Evolutionary conservation across 2,329 filamentous ascomycete genomes (phyloP).

Genomic region (Furcasterigmium sp.): DNA sequence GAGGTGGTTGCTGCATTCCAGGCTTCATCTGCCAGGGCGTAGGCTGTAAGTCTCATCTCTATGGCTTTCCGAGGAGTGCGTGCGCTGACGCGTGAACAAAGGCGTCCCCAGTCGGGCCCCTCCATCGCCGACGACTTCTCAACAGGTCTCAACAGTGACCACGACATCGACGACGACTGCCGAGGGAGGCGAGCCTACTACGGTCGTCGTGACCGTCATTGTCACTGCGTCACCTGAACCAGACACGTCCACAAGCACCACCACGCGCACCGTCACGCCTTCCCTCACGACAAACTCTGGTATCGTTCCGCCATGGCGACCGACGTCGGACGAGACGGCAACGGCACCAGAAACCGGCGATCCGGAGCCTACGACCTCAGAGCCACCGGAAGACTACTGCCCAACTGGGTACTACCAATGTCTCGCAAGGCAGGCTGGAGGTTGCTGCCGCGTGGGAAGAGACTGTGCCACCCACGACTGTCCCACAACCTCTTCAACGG

Average conservation of each 20-base stretch:
- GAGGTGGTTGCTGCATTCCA: slow-evolving; percentile 71
- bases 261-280: slow-evolving; percentile 25
- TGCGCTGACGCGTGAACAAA: slow-evolving; percentile 13
- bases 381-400: slow-evolving; percentile 48
- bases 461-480: slow-evolving; percentile 81
- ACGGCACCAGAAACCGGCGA: slow-evolving; percentile 27
- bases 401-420: slow-evolving; percentile 92
- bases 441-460: slow-evolving; percentile 82
- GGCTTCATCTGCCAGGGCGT: slow-evolving; percentile 65
- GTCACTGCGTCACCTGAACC: slow-evolving; percentile 29
- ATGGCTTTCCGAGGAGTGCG: not conserved
- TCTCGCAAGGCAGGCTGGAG: slow-evolving; percentile 73
- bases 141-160: slow-evolving; percentile 28
- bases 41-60: slow-evolving; percentile 56
- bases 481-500: slow-evolving; percentile 53
- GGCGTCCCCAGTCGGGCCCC: slow-evolving; percentile 26
- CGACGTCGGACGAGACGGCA: slow-evolving; percentile 24
- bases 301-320: slow-evolving; percentile 40
- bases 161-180: slow-evolving; percentile 32
- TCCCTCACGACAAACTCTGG: slow-evolving; percentile 33
- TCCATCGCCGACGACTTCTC: slow-evolving; percentile 12
- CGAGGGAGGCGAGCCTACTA: slow-evolving; percentile 27
- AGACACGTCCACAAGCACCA: slow-evolving; percentile 31
- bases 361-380: slow-evolving; percentile 22
- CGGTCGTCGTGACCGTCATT: slow-evolving; percentile 33